Evolutionary conservation across 495 filamentous ascomycete species (phyloP).

Genomic region (Penicilliopsis zonata): DNA sequence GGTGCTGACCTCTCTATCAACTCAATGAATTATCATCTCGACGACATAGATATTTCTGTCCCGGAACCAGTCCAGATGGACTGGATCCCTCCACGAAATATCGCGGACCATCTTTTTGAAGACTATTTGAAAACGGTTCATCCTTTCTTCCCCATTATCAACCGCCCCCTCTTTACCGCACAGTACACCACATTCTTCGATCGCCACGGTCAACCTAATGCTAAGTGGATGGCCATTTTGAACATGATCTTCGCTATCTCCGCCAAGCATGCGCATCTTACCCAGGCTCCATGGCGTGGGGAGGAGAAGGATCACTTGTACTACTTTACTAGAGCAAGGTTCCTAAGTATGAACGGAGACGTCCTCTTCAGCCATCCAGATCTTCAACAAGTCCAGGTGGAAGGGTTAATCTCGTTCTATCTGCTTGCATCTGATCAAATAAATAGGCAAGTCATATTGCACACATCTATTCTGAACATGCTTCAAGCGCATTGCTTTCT

Average conservation of each 20-base stretch:
- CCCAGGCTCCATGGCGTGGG: constrained; percentile 35
- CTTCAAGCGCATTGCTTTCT: not conserved
- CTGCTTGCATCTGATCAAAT: constrained; percentile 49
- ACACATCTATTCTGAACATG: too few species aligned
- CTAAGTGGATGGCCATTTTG: constrained; percentile 49
- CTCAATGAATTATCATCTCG: constrained; percentile 44
- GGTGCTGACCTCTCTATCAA: constrained; percentile 24
- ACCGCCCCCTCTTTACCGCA: constrained; percentile 29
- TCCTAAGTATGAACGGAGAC: constrained; percentile 42
- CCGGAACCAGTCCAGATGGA: constrained; percentile 37
- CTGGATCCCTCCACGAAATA: constrained; percentile 38
- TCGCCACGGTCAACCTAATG: constrained; percentile 26
- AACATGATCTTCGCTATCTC: constrained; percentile 59
- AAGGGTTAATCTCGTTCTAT: constrained; percentile 49
- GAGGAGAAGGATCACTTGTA: constrained; percentile 43
- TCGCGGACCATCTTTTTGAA: constrained; percentile 43
- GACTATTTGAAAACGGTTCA: constrained; percentile 49
- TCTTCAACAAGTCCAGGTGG: constrained; percentile 51
- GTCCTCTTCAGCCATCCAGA: constrained; percentile 44
- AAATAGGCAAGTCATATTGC: constrained; percentile 43
- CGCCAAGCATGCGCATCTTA: constrained; percentile 44
- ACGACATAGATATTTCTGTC: constrained; percentile 40
- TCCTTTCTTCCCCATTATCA: constrained; percentile 48
- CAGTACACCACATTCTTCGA: constrained; percentile 35
- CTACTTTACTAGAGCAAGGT: constrained; percentile 49